Evolutionary conservation across 495 filamentous ascomycete genomes (phyloP), one percentile per base, ranked within the genome.

Genomic region (Penicillium nucicola): DNA sequence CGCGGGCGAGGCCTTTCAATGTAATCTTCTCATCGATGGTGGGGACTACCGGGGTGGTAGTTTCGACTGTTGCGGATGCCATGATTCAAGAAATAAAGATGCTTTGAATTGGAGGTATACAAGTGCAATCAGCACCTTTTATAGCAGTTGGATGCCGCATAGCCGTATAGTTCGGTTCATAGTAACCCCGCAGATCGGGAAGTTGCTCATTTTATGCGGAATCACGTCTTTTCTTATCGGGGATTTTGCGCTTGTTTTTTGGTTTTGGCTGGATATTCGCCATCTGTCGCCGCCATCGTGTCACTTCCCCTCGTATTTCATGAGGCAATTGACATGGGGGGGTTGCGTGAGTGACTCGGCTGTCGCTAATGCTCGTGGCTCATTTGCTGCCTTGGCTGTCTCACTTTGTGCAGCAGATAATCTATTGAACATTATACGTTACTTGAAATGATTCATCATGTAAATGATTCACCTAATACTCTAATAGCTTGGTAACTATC

Each of bases 31-130:
- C 45, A 42, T 64, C 64, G 17, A 60, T 48, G 18, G 56, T 25
- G 19, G 62, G 58, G 13, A 58, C 43, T 19, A 48, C 38, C 5
- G 54, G 37, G 19, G 54, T 19, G 0, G 54, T 30, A 13, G 55
- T 52, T 53, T 62, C 58, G 19, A 50, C 50, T 15, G 62, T 8
- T 14, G 63, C 58, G 11, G 64, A 52, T 42, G 63, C 57, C 66
- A 68, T 68, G 2, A 25, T 45, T 25, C 20, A n/a, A n/a, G n/a
- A n/a, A n/a, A n/a, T n/a, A n/a, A n/a, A n/a, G n/a, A n/a, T n/a
- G n/a, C n/a, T n/a, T 15, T 38, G 3, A 32, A 10, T 7, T 13
- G 44, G n/a, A n/a, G n/a, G n/a, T n/a, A n/a, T n/a, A n/a, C n/a
- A n/a, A n/a, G n/a, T n/a, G n/a, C n/a, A n/a, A n/a, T n/a, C n/a